These are phyloP conservation scores for Phytophthora ohioensis DNA, from an alignment of 352 stramenopile genomes.

Conservation along the genomic window DNA sequence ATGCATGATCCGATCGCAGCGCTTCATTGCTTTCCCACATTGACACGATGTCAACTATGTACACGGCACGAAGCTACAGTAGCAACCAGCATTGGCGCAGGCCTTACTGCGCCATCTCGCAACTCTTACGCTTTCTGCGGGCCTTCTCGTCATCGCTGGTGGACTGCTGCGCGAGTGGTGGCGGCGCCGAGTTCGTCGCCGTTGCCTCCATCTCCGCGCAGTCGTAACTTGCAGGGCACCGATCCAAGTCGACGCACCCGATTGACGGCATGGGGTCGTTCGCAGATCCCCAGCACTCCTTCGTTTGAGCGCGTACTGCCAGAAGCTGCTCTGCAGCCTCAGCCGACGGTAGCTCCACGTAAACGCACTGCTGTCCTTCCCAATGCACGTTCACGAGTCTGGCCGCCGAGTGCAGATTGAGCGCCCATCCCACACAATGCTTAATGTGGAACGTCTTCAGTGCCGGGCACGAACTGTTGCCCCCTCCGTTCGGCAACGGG, in stretches of 20 bases:
- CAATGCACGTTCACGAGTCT: constrained; percentile 59
- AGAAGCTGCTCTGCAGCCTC: constrained; percentile 53
- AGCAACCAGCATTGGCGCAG: constrained; percentile 5
- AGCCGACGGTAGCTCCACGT: constrained; percentile 54
- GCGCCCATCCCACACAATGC: constrained; percentile 63
- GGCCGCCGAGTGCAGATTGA: constrained; percentile 53
- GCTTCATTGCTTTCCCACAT: constrained; percentile 18
- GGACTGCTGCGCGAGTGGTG: constrained; percentile 24
- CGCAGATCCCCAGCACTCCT: constrained; percentile 44
- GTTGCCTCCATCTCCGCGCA: constrained; percentile 38
- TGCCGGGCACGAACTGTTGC: constrained; percentile 32
- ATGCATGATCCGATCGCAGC: neutral
- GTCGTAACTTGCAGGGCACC: constrained; percentile 39
- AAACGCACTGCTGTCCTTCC: constrained; percentile 60
- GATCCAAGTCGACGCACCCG: constrained; percentile 66
- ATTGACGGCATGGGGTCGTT: constrained; percentile 73
- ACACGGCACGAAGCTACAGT: constrained; percentile 19
- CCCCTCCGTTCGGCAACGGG: constrained; percentile 19
- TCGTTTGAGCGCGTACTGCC: constrained; percentile 39
- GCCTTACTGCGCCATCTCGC: constrained; percentile 39
- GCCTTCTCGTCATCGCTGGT: constrained; percentile 42
- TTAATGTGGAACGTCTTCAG: constrained; percentile 84
- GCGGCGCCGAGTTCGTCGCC: constrained; percentile 36
- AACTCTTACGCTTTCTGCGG: constrained; percentile 47
- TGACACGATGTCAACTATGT: constrained; percentile 19